Evolutionary conservation across 371 early-diverging fungal species (phyloP).

Genomic region (Apophysomyces sp.): DNA sequence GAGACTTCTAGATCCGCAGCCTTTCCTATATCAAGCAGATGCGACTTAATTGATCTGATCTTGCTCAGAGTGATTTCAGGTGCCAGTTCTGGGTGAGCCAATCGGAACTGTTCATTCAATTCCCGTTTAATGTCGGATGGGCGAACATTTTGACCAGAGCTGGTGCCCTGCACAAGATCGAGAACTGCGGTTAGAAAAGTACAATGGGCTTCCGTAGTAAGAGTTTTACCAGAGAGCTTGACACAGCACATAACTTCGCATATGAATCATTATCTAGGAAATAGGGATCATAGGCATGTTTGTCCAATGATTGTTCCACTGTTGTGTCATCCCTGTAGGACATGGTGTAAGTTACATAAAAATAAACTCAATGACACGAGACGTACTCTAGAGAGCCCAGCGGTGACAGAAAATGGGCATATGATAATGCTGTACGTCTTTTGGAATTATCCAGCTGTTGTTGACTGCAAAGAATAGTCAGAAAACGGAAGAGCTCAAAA

Average conservation of each 20-base stretch:
- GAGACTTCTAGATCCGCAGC: constrained; percentile 81
- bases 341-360: neutral
- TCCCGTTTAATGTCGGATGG: constrained; percentile 64
- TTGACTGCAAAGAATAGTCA: constrained; percentile 22
- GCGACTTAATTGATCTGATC: constrained; percentile 72
- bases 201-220: neutral
- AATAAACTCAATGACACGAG: neutral
- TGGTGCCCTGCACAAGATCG: constrained; percentile 51
- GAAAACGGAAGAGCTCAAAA: neutral
- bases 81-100: constrained; percentile 73
- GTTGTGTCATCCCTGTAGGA: constrained; percentile 10
- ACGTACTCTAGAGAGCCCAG: constrained; percentile 39
- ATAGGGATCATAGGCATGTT: constrained; percentile 51
- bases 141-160: constrained; percentile 55
- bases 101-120: constrained; percentile 79
- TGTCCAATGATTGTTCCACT: constrained; percentile 1
- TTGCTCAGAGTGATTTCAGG: constrained; percentile 74
- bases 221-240: constrained; percentile 30
- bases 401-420: constrained; percentile 44
- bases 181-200: neutral
- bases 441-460: constrained; percentile 39
- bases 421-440: constrained; percentile 39
- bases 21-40: constrained; percentile 53
- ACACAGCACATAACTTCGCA: constrained; percentile 24
- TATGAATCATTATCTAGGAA: constrained; percentile 63